Evolutionary conservation across 345 rosid species (phyloP), one percentile per base, ranked within the genome.

Genomic region (Cardamine chenopodiifolia): DNA sequence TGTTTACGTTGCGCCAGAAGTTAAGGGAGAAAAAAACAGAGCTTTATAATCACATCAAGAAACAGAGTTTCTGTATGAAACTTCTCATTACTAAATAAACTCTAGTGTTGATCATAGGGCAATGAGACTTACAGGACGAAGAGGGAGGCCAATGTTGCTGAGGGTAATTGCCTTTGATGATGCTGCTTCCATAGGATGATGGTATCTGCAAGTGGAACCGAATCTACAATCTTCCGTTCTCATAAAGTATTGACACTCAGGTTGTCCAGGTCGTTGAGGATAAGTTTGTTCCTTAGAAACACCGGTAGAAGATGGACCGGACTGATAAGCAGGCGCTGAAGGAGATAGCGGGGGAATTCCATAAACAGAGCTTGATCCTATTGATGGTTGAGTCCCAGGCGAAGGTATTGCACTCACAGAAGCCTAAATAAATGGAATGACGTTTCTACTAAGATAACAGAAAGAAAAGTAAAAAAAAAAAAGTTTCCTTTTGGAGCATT

Each of bases 211-310:
- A 0, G 89, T 86, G 31, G 92, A 82, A 71, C 97, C 94, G 25
- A 80, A 92, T 84, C 83, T 92, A 84, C 99, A 95, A 15, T 90
- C 90, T 19, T 97, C 93, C 4, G 93, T 95, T 83, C 84, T 95
- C 86, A 90, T 60, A 83, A 83, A 95, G 83, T 86, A 82, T 65
- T 83, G 97, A 82, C 99, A 92, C 61, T 92, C 97, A 2, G 89
- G 96, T 52, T 92, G 91, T 68, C 90, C 97, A 28, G 88, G 97
- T 76, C 96, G 86, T 67, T 89, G 91, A 3, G 99, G 99, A 85
- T 87, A 92, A 32, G 73, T 47, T 13, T 74, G 84, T 29, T 90
- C 97, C 79, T 76, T 86, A 83, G 92, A 85, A 70, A 87, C 82
- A 72, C 81, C 86, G 26, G 75, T 54, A 57, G 86, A 72, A 62